Percentiles rank a stretch among this genome's conserved stretches.
These are phyloP conservation scores for Vitellaria paradoxa DNA, from an alignment of 179 eudicot genomes.

Conservation along the genomic window DNA sequence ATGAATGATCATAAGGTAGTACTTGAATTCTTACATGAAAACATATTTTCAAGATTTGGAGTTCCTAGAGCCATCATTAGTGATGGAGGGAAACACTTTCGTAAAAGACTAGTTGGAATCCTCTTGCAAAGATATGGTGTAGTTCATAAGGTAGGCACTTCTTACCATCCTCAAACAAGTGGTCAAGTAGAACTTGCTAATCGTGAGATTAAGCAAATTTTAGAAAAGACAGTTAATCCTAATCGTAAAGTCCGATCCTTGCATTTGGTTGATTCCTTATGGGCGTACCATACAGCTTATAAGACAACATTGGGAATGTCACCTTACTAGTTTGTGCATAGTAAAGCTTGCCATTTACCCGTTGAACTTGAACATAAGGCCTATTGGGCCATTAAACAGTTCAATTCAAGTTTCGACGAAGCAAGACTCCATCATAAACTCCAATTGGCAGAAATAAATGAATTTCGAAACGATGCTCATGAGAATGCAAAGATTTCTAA, in stretches of 20 bases:
- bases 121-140: neutral
- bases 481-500: no score
- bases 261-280: neutral
- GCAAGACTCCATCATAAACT: neutral
- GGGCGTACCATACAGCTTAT: neutral
- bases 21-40: neutral
- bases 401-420: neutral
- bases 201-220: no score
- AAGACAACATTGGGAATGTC: no score
- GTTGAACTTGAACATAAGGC: neutral
- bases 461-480: no score
- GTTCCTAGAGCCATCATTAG: neutral
- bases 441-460: no score
- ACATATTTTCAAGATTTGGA: neutral
- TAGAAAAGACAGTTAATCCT: neutral
- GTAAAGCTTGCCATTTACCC: neutral
- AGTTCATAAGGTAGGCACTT: no score
- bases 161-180: no score
- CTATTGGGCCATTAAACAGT: neutral
- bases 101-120: neutral
- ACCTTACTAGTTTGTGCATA: no score
- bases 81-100: neutral
- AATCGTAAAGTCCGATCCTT: neutral
- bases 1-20: neutral
- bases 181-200: no score